Conservation (phyloP, 129 eudicot species). For the Dittrichia graveolens region DNA sequence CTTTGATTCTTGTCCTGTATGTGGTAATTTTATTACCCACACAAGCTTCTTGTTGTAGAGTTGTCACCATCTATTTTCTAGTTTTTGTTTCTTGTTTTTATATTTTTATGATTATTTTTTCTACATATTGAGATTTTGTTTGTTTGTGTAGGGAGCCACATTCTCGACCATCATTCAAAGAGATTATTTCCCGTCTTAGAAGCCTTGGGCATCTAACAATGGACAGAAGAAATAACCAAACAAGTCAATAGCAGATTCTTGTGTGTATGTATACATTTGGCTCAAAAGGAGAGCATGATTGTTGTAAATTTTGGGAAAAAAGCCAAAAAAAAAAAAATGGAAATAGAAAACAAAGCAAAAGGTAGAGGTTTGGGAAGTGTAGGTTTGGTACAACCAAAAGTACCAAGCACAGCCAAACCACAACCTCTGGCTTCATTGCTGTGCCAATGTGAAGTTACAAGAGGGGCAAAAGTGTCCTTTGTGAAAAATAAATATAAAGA, state of each 20-base stretch:
- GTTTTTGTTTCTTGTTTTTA: too few relatives aligned
- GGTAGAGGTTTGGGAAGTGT: conserved; percentile 63
- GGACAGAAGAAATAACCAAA: conserved; percentile 36
- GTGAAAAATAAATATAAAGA: not conserved
- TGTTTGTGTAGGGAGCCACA: conserved; percentile 66
- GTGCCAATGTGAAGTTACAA: conserved; percentile 56
- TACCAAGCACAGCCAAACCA: conserved; percentile 62
- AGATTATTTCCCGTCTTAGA: conserved; percentile 82
- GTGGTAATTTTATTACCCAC: too few relatives aligned
- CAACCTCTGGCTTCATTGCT: conserved; percentile 40
- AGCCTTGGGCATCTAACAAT: conserved; percentile 51
- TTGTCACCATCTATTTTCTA: too few relatives aligned
- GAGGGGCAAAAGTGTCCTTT: conserved; percentile 34
- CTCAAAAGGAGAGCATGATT: conserved; percentile 31
- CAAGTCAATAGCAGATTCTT: conserved; percentile 27
- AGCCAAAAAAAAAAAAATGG: conserved; percentile 3
- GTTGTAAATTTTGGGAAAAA: conserved; percentile 38
- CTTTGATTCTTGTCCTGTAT: too few relatives aligned
- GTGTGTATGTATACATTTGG: conserved; percentile 30
- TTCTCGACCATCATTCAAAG: conserved; percentile 72
- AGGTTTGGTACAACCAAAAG: conserved; percentile 63
- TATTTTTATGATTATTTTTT: too few relatives aligned
- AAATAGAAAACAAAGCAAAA: conserved; percentile 11
- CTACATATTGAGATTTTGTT: not conserved
- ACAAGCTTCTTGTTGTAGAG: too few relatives aligned